Conservation (phyloP, 108 stramenopile genomes). For the Pelagomonas calceolata region DNA sequence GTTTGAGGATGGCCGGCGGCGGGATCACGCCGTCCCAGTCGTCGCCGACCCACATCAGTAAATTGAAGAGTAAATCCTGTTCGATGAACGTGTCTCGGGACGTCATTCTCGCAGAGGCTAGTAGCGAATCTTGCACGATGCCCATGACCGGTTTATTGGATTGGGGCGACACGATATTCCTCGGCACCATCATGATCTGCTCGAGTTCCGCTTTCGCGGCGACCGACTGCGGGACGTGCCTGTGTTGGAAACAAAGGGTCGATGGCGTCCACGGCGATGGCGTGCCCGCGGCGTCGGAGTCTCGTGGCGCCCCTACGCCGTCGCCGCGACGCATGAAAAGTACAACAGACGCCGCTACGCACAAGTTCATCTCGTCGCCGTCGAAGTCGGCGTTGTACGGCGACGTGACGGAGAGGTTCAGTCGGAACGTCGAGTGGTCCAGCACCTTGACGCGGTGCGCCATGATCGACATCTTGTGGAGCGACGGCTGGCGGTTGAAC, state of each 20-base stretch:
- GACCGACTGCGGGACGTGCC: slow-evolving; percentile 91
- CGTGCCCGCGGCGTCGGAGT: too few species aligned
- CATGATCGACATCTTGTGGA: slow-evolving; percentile 99
- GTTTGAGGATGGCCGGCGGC: slow-evolving; percentile 86
- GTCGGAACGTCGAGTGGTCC: slow-evolving; percentile 97
- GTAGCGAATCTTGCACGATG: slow-evolving; percentile 90
- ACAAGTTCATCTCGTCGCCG: slow-evolving; percentile 99
- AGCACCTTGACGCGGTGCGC: slow-evolving; percentile 92
- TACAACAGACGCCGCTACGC: too few species aligned
- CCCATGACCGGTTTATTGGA: slow-evolving; percentile 98
- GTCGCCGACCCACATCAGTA: slow-evolving; percentile 84
- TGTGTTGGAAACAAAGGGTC: too few species aligned
- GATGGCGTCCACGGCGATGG: too few species aligned
- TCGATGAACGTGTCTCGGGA: slow-evolving; percentile 86
- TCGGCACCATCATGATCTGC: slow-evolving; percentile 89
- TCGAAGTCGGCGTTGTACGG: slow-evolving; percentile 99
- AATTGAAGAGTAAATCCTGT: slow-evolving; percentile 83
- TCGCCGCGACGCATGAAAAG: too few species aligned
- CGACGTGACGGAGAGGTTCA: slow-evolving; percentile 92
- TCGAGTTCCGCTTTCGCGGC: slow-evolving; percentile 90
- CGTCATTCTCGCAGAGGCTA: slow-evolving; percentile 89
- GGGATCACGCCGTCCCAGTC: slow-evolving; percentile 85
- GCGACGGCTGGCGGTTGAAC: slow-evolving; percentile 97
- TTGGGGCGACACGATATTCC: slow-evolving; percentile 92
- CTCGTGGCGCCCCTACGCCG: too few species aligned